Evolutionary conservation across 306 rosid genomes (phyloP).

Genomic region (Sesbania bispinosa): DNA sequence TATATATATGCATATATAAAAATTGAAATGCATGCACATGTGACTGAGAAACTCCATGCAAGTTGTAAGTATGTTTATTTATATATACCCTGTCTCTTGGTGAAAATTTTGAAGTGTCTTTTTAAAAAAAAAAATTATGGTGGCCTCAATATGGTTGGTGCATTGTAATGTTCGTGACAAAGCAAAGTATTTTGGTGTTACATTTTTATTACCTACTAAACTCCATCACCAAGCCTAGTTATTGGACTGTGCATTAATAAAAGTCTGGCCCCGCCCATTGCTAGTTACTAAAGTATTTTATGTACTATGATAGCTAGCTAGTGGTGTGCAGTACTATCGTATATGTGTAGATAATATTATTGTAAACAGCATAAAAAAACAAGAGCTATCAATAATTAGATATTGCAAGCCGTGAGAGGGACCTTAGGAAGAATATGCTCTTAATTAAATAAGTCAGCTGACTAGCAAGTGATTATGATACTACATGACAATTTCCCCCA

Average conservation of each 20-base stretch:
- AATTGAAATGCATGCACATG: not conserved
- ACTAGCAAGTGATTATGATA: conserved; percentile 17
- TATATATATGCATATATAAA: not conserved
- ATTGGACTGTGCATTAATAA: not conserved
- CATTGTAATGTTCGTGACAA: conserved; percentile 22
- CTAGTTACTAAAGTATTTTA: not conserved
- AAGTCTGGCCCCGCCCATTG: not conserved
- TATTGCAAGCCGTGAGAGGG: not conserved
- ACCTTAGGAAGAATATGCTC: conserved; percentile 36
- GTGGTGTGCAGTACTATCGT: not conserved
- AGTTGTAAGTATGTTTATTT: not conserved
- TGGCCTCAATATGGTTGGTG: conserved; percentile 3
- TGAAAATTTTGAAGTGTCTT: not conserved
- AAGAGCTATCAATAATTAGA: conserved; percentile 15
- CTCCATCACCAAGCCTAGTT: no score
- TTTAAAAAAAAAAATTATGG: not conserved
- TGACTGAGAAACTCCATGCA: no score
- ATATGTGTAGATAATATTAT: not conserved
- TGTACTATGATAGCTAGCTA: conserved; percentile 7
- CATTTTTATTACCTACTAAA: no score
- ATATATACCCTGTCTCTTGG: not conserved
- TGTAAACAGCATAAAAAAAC: conserved; percentile 1
- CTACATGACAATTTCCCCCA: conserved; percentile 25
- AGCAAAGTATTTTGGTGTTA: conserved; percentile 9
- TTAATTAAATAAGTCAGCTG: conserved; percentile 8